Percentiles rank a stretch among this genome's conserved stretches.
Evolutionary conservation across 257 asterid genomes (phyloP).

Genomic region (Fraxinus pennsylvanica): DNA sequence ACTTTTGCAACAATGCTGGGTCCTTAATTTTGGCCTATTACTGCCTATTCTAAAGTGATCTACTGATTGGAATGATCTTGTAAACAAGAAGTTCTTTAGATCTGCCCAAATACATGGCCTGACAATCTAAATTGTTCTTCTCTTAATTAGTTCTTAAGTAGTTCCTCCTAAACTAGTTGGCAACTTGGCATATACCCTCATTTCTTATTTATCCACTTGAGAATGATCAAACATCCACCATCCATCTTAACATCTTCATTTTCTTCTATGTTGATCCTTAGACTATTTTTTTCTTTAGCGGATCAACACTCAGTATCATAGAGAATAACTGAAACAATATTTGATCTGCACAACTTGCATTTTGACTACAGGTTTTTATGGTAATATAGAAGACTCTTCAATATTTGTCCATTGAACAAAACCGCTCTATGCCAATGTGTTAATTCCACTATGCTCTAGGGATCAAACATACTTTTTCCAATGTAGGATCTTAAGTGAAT

Average conservation of each 20-base stretch:
- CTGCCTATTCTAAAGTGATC: not conserved
- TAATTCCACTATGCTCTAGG: not conserved
- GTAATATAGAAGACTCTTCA: not conserved
- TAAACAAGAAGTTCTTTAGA: not conserved
- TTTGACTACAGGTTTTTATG: not conserved
- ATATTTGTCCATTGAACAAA: not conserved
- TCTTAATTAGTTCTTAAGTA: not conserved
- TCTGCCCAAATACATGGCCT: not conserved
- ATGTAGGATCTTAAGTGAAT: not conserved
- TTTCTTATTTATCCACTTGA: not conserved
- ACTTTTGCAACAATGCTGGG: not conserved
- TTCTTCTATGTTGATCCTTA: not conserved
- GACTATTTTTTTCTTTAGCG: not conserved
- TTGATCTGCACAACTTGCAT: not conserved
- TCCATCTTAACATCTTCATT: not conserved
- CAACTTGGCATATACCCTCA: not conserved
- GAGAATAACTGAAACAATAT: not conserved
- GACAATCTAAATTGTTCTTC: not conserved
- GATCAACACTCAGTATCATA: not conserved
- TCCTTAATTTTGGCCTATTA: not conserved
- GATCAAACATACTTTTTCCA: not conserved
- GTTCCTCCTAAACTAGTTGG: not conserved
- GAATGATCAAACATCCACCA: not conserved
- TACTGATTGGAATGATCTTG: not conserved
- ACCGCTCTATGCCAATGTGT: not conserved